Percentiles rank a stretch among this genome's conserved stretches.
Conservation (phyloP, 75 land plant genomes). For the Sequoiadendron giganteum region DNA sequence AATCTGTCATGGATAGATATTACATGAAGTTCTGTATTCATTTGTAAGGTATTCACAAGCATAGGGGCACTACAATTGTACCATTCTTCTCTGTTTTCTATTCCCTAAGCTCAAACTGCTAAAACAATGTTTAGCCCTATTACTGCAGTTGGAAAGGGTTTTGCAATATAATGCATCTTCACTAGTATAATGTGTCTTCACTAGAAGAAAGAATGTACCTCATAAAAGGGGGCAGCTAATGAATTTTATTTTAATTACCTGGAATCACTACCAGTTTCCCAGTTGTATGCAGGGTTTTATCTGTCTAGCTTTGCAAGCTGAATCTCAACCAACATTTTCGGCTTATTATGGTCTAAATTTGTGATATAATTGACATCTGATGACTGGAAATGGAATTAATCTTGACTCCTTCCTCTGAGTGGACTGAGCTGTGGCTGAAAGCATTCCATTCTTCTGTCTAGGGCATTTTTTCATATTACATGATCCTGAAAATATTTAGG, state of each 20-base stretch:
- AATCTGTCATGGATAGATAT: neutral
- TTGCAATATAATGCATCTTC: neutral
- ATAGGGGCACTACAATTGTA: neutral
- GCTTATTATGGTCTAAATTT: neutral
- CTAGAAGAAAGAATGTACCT: neutral
- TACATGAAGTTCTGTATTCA: neutral
- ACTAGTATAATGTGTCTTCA: neutral
- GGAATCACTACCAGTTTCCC: neutral
- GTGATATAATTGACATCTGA: neutral
- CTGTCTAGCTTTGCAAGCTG: neutral
- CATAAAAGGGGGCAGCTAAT: neutral
- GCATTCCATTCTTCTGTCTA: neutral
- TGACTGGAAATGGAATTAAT: neutral
- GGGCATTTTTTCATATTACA: neutral
- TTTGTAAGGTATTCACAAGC: neutral
- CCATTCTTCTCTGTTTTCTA: neutral
- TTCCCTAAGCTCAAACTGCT: neutral
- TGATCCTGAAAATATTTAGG: neutral
- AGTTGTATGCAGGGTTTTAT: neutral
- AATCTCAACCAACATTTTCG: neutral
- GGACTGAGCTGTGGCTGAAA: neutral
- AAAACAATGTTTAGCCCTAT: neutral
- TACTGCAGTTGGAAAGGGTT: neutral
- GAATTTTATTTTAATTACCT: neutral
- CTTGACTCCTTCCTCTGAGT: neutral